Conservation (phyloP, 164 flowering plant species). For the Tetracentron sinense region DNA sequence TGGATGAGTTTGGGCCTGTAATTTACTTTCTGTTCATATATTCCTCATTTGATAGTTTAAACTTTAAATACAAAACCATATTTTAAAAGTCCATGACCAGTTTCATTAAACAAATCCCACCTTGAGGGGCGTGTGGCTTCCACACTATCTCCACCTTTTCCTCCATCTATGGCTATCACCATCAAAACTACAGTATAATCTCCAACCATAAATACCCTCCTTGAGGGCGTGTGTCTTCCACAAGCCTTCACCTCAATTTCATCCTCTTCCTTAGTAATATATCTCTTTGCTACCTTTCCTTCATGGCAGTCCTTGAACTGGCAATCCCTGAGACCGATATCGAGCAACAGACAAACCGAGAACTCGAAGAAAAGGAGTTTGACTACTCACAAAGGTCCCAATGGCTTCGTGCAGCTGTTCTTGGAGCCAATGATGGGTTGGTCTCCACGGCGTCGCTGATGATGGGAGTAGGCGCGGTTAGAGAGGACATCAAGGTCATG, state of each 20-base stretch:
- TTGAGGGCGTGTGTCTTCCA: constrained; percentile 17
- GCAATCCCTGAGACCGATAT: no score
- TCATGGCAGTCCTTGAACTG: constrained; percentile 10
- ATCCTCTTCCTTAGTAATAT: not conserved
- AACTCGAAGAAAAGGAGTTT: not conserved
- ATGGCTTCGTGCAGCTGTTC: constrained; percentile 10
- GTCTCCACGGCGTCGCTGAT: constrained; percentile 19
- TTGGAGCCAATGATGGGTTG: constrained; percentile 21
- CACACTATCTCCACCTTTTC: not conserved
- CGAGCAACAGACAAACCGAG: not conserved
- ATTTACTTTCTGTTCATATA: no score
- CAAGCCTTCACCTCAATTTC: constrained; percentile 4
- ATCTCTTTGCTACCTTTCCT: not conserved
- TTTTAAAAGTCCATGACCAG: not conserved
- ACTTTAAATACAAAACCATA: no score
- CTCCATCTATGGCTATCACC: not conserved
- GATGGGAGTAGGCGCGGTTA: constrained; percentile 24
- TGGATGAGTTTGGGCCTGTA: no score
- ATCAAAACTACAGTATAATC: not conserved
- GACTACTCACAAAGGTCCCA: constrained; percentile 6
- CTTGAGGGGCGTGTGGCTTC: not conserved
- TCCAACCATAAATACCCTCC: constrained; percentile 9
- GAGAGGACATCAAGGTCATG: constrained; percentile 14
- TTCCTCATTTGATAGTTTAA: no score
- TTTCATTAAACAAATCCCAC: not conserved